These are phyloP conservation scores for Drechslerella coelobrocha DNA, from an alignment of 2,329 filamentous ascomycete species.

Conservation along the genomic window DNA sequence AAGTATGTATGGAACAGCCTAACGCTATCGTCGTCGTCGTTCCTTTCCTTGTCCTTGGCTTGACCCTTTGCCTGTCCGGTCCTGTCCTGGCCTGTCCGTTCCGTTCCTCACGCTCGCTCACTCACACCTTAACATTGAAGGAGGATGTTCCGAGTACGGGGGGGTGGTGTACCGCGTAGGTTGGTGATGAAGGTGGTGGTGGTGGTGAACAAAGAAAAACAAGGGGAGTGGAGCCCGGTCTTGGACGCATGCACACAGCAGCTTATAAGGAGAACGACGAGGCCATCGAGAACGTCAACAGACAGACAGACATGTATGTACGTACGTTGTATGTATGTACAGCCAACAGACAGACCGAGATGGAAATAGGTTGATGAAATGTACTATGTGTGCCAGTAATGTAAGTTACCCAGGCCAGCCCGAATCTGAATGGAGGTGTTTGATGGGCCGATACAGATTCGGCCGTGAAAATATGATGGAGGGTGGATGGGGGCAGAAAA, in stretches of 20 bases:
- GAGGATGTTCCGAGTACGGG: conserved; percentile 49
- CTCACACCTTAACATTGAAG: conserved; percentile 17
- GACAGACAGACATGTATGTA: no score
- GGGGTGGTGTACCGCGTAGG: conserved; percentile 52
- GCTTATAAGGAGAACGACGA: no score
- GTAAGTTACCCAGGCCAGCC: conserved; percentile 29
- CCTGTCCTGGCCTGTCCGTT: not conserved
- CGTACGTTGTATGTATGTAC: no score
- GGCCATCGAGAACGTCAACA: no score
- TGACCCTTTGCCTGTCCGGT: not conserved
- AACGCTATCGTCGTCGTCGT: conserved; percentile 21
- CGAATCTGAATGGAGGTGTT: conserved; percentile 31
- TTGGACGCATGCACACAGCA: conserved; percentile 2
- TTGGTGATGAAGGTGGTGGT: conserved; percentile 47
- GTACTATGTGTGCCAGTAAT: not conserved
- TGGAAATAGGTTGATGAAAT: not conserved
- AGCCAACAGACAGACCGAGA: not conserved
- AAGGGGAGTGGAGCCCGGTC: not conserved
- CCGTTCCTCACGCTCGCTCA: conserved; percentile 5
- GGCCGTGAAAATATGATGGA: conserved; percentile 47
- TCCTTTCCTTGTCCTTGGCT: not conserved
- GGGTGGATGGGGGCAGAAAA: conserved; percentile 48
- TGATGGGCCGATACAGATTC: conserved; percentile 35
- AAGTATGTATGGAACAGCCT: not conserved
- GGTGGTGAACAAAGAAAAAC: not conserved